Evolutionary conservation across 2,329 filamentous ascomycete species (phyloP).

Genomic region (Pestalotiopsis sp.): DNA sequence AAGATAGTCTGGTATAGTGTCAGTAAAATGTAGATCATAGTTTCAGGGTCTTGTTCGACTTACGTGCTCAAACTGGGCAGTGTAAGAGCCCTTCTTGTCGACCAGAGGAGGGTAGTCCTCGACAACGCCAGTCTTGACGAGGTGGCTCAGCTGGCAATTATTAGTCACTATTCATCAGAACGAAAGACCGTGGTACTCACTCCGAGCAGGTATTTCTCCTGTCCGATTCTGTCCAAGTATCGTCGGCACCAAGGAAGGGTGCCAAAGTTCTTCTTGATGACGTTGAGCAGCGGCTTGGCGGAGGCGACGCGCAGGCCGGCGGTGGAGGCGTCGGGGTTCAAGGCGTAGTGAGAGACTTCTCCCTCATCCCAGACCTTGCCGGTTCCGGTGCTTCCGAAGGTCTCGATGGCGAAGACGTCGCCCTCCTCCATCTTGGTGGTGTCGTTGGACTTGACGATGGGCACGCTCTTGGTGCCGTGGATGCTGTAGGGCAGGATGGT

Average conservation of each 20-base stretch:
- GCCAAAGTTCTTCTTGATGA: slow-evolving; percentile 96
- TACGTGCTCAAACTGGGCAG: slow-evolving; percentile 93
- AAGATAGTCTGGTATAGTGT: slow-evolving; percentile 64
- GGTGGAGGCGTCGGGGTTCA: slow-evolving; percentile 71
- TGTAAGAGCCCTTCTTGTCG: slow-evolving; percentile 93
- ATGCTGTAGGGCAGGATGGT: slow-evolving; percentile 89
- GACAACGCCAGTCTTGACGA: slow-evolving; percentile 82
- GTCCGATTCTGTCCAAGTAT: slow-evolving; percentile 89
- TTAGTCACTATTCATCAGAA: slow-evolving; percentile 27
- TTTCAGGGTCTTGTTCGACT: slow-evolving; percentile 41
- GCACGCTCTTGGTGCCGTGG: slow-evolving; percentile 90
- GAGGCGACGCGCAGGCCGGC: slow-evolving; percentile 77
- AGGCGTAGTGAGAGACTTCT: slow-evolving; percentile 88
- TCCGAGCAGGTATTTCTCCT: slow-evolving; percentile 91
- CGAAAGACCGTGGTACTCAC: slow-evolving; percentile 51
- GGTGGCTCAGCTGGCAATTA: slow-evolving; percentile 71
- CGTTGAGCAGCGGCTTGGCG: slow-evolving; percentile 81
- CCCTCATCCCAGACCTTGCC: slow-evolving; percentile 87
- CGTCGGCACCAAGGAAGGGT: slow-evolving; percentile 89
- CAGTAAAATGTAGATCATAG: background rate
- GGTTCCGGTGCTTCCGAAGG: slow-evolving; percentile 90
- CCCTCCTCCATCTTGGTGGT: slow-evolving; percentile 98
- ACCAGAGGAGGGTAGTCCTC: slow-evolving; percentile 88
- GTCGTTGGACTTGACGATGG: slow-evolving; percentile 87
- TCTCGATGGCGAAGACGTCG: slow-evolving; percentile 94